These are phyloP conservation scores for Lachancea meyersii DNA, from an alignment of 805 yeast genomes.

Conservation along the genomic window DNA sequence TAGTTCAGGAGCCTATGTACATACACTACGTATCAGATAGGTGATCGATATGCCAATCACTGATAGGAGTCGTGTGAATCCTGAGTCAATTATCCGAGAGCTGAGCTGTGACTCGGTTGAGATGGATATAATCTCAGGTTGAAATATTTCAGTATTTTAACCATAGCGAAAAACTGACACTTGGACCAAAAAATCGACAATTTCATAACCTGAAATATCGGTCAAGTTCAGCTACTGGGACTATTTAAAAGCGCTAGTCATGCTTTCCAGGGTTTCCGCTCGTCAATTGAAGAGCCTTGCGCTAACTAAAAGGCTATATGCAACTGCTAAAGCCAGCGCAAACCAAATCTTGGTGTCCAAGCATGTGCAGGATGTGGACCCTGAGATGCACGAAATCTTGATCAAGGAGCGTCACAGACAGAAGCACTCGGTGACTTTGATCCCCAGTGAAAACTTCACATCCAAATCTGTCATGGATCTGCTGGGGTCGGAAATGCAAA, in stretches of 20 bases:
- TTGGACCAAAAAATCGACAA: neutral
- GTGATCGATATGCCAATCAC: too few relatives aligned
- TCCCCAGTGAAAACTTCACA: constrained; percentile 95
- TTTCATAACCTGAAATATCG: too few relatives aligned
- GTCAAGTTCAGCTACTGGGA: too few relatives aligned
- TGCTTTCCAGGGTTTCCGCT: constrained; percentile 16
- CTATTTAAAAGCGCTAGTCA: neutral
- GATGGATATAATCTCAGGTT: too few relatives aligned
- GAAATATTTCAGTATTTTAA: neutral
- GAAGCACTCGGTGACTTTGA: constrained; percentile 83
- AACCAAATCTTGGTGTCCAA: constrained; percentile 46
- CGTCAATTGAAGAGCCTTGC: constrained; percentile 11
- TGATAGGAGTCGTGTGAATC: too few relatives aligned
- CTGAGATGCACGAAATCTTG: constrained; percentile 77
- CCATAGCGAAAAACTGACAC: neutral
- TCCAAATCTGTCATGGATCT: constrained; percentile 91
- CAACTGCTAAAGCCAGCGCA: constrained; percentile 10
- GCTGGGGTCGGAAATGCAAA: constrained; percentile 93
- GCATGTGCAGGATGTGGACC: constrained; percentile 64
- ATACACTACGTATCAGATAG: too few relatives aligned
- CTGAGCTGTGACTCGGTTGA: too few relatives aligned
- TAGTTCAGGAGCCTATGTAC: too few relatives aligned
- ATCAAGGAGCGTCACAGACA: constrained; percentile 77
- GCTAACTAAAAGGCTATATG: constrained; percentile 10
- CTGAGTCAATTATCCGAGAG: too few relatives aligned